Percentiles rank a stretch among this genome's conserved stretches.
Conservation (phyloP, 169 alveolate genomes). For the Cyclospora cayetanensis region DNA sequence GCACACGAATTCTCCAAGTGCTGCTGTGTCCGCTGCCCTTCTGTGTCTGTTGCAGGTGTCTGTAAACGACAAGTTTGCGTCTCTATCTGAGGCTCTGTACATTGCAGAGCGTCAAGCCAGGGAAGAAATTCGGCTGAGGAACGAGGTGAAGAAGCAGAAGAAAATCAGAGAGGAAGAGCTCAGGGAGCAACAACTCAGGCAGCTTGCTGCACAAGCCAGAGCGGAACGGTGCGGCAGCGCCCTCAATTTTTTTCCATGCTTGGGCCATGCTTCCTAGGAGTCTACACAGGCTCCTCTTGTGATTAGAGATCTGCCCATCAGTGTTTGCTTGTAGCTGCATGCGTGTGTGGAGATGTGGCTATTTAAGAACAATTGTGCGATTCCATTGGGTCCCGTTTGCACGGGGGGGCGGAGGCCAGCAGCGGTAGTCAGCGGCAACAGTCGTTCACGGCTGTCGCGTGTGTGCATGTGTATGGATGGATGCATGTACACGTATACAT, state of each 20-base stretch:
- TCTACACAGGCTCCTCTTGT: neutral
- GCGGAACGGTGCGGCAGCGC: slow-evolving; percentile 71
- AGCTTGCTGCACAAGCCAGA: slow-evolving; percentile 92
- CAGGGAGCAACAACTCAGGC: slow-evolving; percentile 90
- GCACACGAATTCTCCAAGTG: no score
- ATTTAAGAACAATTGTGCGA: no score
- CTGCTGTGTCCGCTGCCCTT: no score
- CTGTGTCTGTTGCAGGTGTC: slow-evolving; percentile 72
- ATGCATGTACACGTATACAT: no score
- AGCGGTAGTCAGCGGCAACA: no score
- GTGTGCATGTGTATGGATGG: no score
- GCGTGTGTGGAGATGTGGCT: neutral
- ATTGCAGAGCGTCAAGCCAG: slow-evolving; percentile 97
- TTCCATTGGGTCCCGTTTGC: no score
- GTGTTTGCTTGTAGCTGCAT: neutral
- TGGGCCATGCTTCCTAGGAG: no score
- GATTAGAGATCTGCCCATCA: neutral
- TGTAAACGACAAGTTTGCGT: slow-evolving; percentile 95
- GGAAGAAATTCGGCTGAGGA: slow-evolving; percentile 96
- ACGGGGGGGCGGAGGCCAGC: neutral
- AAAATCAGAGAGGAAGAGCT: slow-evolving; percentile 87
- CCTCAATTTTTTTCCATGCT: no score
- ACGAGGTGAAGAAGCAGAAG: slow-evolving; percentile 85
- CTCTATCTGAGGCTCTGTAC: slow-evolving; percentile 93
- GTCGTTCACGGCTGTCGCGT: no score